Evolutionary conservation across 225 moss, liverwort and hornwort genomes (phyloP), one percentile per base, ranked within the genome.

Genomic region (Physcomitrellopsis africana): DNA sequence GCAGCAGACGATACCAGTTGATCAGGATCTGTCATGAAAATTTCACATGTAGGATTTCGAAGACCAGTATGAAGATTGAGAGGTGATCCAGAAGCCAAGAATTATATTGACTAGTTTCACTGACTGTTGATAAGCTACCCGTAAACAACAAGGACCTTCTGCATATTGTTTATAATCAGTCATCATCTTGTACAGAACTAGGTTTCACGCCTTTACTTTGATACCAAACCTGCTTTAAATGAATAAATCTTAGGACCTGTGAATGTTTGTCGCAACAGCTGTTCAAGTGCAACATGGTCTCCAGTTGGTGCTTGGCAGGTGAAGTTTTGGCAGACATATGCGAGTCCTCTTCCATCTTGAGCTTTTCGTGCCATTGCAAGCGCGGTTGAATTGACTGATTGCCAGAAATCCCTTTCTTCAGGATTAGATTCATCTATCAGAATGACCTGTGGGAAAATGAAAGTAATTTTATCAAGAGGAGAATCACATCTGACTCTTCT

Each of bases 311-410:
- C 99, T 73, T 91, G 89, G 79, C 99, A 99, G 14, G 95, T 78
- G 54, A 99, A 99, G 75, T 95, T 95, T 51, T 95, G 93, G 88
- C 99, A 99, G 46, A 99, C 90, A 26, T 95, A 95, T 1, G 91
- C 99, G 7, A 91, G 51, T 7, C 95, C 89, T 67, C 86, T 93
- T 0, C 90, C 95, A 57, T 99, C 93, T 14, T 88, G 79, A 45
- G 75, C 83, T 44, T 72, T 85, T 19, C 85, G 89, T 63, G 93
- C 87, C 93, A 95, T 95, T 17, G 87, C 79, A 51, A 93, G 75
- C 10, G 90, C 99, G 55, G 80, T 73, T 1, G 95, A 86, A 68
- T 99, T 99, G 56, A 84, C 77, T 0, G 64, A 74, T 70, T 88
- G 85, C 99, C 99, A 95, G 76, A 95, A 95, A 20, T 87, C 83